Evolutionary conservation across 2,329 filamentous ascomycete genomes (phyloP).

Genomic region (Aspergillus brasiliensis): DNA sequence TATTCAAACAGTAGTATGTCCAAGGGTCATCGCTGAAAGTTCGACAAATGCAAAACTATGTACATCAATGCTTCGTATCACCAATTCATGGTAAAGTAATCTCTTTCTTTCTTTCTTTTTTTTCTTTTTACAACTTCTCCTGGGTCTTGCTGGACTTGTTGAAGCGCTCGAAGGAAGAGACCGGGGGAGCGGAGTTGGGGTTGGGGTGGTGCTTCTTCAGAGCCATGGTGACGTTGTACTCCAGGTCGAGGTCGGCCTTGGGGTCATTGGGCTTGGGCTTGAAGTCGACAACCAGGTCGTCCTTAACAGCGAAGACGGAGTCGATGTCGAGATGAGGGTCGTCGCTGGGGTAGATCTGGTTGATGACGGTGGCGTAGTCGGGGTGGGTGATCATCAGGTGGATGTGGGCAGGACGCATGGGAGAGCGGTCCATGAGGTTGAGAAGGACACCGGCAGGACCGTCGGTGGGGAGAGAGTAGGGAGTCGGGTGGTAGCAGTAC

Average conservation of each 20-base stretch:
- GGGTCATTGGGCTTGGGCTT: constrained; percentile 53
- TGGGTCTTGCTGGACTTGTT: constrained; percentile 23
- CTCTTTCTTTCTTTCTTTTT: no score
- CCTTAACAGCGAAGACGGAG: constrained; percentile 64
- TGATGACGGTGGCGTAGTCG: constrained; percentile 59
- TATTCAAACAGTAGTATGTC: neutral
- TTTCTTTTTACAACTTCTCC: constrained; percentile 15
- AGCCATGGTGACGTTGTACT: constrained; percentile 63
- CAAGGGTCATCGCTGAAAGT: neutral
- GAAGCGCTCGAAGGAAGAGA: constrained; percentile 42
- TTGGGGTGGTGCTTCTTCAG: constrained; percentile 46
- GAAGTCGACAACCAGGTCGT: constrained; percentile 61
- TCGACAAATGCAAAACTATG: neutral
- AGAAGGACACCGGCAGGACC: constrained; percentile 59
- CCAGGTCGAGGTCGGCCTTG: constrained; percentile 61
- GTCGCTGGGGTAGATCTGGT: constrained; percentile 61
- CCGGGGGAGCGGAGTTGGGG: constrained; percentile 41
- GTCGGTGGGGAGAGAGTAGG: constrained; percentile 70
- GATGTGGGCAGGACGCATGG: constrained; percentile 64
- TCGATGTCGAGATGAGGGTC: constrained; percentile 61
- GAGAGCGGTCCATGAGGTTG: constrained; percentile 58
- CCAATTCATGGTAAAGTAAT: neutral
- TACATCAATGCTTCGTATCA: neutral
- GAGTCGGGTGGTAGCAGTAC: constrained; percentile 76
- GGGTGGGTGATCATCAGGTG: constrained; percentile 60